phyloP scores from a whole-genome alignment of 2,329 filamentous ascomycete species.

The Ophiocordyceps sinensis region DNA sequence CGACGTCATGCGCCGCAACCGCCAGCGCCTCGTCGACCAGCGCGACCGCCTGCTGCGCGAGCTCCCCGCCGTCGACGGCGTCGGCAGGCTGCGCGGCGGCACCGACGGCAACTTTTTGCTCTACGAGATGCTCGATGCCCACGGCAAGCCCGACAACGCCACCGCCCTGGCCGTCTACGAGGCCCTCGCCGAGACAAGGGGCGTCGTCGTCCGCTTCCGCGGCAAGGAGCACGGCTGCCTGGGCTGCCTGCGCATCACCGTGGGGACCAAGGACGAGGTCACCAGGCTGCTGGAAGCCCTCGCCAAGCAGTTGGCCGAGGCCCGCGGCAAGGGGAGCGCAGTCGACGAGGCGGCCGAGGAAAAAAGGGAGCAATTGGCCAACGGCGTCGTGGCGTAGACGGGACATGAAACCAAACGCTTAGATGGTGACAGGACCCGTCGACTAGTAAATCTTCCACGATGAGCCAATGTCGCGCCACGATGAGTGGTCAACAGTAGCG shows the following conservation, averaged over 20 bases:
- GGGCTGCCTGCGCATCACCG: conserved; percentile 80
- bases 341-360: not conserved
- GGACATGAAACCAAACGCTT: too few species aligned
- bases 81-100: conserved; percentile 72
- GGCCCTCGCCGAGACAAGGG: conserved; percentile 66
- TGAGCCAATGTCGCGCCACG: too few species aligned
- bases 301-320: conserved; percentile 30
- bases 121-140: conserved; percentile 66
- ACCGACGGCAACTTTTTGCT: conserved; percentile 77
- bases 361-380: not conserved
- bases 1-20: conserved; percentile 56
- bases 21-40: conserved; percentile 57
- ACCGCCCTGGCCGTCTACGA: conserved; percentile 72
- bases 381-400: not conserved
- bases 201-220: conserved; percentile 86
- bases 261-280: conserved; percentile 81
- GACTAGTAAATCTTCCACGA: too few species aligned
- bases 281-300: conserved; percentile 63
- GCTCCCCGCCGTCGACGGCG: conserved; percentile 59
- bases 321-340: conserved; percentile 13
- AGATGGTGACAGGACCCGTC: too few species aligned
- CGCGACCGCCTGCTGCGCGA: conserved; percentile 61
- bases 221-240: conserved; percentile 84
- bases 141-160: conserved; percentile 63
- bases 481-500: too few species aligned